phyloP scores from a whole-genome alignment of 2,329 filamentous ascomycete genomes.

The Pyricularia grisea region DNA sequence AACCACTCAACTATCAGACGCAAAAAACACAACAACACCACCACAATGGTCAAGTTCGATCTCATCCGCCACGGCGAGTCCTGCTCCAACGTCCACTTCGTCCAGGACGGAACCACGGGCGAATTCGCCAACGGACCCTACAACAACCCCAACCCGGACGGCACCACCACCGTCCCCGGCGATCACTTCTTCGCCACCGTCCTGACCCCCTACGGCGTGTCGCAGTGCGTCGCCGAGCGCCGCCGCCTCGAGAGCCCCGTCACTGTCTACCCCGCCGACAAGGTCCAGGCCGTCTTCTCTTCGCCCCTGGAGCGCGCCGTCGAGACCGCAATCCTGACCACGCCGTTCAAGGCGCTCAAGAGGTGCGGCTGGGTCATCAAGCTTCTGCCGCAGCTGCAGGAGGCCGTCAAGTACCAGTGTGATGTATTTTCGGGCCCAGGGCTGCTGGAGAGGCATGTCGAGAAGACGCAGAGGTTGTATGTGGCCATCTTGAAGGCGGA shows the following conservation, averaged over 20 bases:
- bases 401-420: background rate
- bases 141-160: background rate
- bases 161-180: background rate
- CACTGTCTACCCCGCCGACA: background rate
- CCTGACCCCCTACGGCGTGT: background rate
- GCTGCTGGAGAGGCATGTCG: background rate
- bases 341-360: background rate
- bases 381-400: background rate
- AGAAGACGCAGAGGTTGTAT: background rate
- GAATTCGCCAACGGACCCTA: background rate
- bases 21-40: background rate
- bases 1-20: background rate
- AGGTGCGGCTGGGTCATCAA: background rate
- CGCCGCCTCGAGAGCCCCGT: background rate
- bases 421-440: background rate
- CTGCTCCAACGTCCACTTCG: background rate
- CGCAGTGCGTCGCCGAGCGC: background rate
- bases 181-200: background rate
- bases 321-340: slow-evolving; percentile 1
- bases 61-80: background rate
- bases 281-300: background rate
- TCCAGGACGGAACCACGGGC: background rate
- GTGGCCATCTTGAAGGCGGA: background rate
- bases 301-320: background rate
- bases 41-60: background rate